Evolutionary conservation across 352 stramenopile species (phyloP).

Genomic region (Pseudoperonospora humuli): DNA sequence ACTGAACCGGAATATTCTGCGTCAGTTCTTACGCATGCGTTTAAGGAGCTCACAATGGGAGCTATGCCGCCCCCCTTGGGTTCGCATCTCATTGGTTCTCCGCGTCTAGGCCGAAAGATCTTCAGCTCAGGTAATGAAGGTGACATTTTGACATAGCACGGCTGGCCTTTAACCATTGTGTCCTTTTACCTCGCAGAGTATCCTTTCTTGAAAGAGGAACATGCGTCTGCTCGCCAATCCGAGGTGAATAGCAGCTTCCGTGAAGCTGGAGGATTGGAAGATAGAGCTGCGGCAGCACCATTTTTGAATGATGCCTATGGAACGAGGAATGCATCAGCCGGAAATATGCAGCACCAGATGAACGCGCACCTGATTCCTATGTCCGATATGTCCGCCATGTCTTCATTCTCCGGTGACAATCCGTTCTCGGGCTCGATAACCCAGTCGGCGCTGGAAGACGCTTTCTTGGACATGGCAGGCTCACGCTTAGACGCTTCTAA

Average conservation of each 20-base stretch:
- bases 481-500: conserved; percentile 68
- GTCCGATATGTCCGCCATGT: conserved; percentile 46
- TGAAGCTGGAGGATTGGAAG: conserved; percentile 5
- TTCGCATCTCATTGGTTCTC: conserved; percentile 38
- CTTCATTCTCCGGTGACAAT: conserved; percentile 50
- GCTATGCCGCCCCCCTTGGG: conserved; percentile 21
- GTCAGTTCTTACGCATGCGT: conserved; percentile 55
- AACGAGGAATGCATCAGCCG: conserved; percentile 14
- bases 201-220: conserved; percentile 60
- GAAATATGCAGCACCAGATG: conserved; percentile 36
- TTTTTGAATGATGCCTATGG: conserved; percentile 28
- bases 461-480: conserved; percentile 79
- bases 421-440: conserved; percentile 64
- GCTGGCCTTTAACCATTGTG: too few species aligned
- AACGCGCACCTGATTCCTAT: conserved; percentile 45
- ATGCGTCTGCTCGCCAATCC: conserved; percentile 23
- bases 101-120: conserved; percentile 51
- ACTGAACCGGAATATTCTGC: conserved; percentile 37
- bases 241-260: conserved; percentile 15
- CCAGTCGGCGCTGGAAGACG: conserved; percentile 75
- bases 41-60: conserved; percentile 45
- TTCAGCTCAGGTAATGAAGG: conserved; percentile 46
- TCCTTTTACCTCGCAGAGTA: conserved; percentile 46
- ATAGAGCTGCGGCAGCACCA: conserved; percentile 8
- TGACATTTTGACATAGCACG: background rate